Conservation (phyloP, 805 yeast genomes). For the Candida nitratophila region DNA sequence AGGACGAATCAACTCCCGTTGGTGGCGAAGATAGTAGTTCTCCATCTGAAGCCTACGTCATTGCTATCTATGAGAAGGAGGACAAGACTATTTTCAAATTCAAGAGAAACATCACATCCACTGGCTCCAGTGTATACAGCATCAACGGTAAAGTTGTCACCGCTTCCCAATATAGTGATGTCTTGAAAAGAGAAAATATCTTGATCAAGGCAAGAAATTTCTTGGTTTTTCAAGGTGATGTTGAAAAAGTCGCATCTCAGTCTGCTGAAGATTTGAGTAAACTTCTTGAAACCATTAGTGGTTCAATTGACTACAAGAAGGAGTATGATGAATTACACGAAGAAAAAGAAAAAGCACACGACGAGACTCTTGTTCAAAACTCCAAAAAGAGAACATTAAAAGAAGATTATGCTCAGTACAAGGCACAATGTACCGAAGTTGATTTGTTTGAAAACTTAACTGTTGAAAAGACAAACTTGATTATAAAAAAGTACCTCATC, state of each 20-base stretch:
- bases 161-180: constrained; percentile 55
- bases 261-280: constrained; percentile 67
- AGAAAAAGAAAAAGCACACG: constrained; percentile 59
- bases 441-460: constrained; percentile 55
- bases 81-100: constrained; percentile 53
- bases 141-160: constrained; percentile 55
- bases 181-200: constrained; percentile 72
- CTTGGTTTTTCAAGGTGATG: constrained; percentile 94
- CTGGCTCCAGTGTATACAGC: constrained; percentile 62
- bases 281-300: constrained; percentile 77
- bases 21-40: constrained; percentile 15
- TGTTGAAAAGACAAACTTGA: constrained; percentile 37
- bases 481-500: constrained; percentile 50
- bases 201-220: constrained; percentile 86
- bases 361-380: constrained; percentile 54
- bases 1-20: not conserved
- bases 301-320: constrained; percentile 58
- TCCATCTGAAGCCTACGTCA: constrained; percentile 61
- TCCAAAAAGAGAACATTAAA: constrained; percentile 63
- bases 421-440: constrained; percentile 67
- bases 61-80: constrained; percentile 64
- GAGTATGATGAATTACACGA: constrained; percentile 64
- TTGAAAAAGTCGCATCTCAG: constrained; percentile 87
- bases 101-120: constrained; percentile 50
- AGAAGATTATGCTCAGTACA: constrained; percentile 71